Base-by-base conservation (phyloP, 2,329 filamentous ascomycete genomes). In the Calonectria hongkongensis region DNA sequence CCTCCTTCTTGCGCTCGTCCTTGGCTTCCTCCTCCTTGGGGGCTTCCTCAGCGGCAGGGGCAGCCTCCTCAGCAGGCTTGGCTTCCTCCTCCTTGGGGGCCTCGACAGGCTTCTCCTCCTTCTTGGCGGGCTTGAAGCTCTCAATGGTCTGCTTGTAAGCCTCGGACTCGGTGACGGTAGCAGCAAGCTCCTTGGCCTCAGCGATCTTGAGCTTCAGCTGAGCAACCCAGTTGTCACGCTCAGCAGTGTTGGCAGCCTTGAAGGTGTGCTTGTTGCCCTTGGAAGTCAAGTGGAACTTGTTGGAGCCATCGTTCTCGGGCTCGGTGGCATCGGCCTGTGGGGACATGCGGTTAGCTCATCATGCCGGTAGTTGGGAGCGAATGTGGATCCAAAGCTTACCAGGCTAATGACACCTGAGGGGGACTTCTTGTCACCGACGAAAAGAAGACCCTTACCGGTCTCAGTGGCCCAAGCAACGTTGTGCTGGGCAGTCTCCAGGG, bases 401-500 rank as follows among this genome's bases (percentile, higher is more conserved):
- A 98, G 87, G 86, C 95, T 94, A 85, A 98, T 93, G 80, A 97
- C 92, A 81, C 95, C 94, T 79, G 92, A 89, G 73, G 96, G 96
- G 73, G 90, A 90, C 77, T 91, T 88, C 92, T 97, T 98, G 87
- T 98, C 94, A 81, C 94, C 93, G 86, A 95, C 94, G 90, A 97
- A 98, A 50, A 98, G 89, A 25, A 98, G 93, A 82, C 97, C 97
- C 89, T 98, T 98, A 85, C 96, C 96, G 72, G 96, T 98, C 89
- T 98, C 92, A 79, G 92, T 92, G 75, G 96, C 95, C 95, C 97
- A 98, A 43, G 97, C 94, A 79, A 92, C 93, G 79, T 94, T 93
- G 78, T 94, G 90, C 87, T 97, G 93, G 74, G 94, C 93, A 77
- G 93, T 85, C 74, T 90, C 89, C 67, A 92, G 89, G 70, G 93